Conservation (phyloP, 805 yeast species). For the Candida cerambycidarum region DNA sequence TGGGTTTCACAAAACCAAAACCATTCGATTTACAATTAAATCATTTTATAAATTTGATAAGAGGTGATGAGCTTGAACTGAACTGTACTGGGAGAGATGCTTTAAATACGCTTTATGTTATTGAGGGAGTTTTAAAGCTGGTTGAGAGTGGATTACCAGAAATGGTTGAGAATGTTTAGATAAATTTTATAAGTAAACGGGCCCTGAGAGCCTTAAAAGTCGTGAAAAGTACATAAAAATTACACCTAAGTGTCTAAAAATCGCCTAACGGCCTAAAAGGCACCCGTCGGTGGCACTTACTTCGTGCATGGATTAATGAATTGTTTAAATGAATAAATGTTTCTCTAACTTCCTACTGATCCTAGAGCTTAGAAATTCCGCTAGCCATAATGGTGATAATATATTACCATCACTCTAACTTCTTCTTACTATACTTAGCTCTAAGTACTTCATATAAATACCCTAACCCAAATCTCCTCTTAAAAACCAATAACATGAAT, state of each 20-base stretch:
- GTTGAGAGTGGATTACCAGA: slow-evolving; percentile 30
- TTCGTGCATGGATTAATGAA: too few relatives aligned
- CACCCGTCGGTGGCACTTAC: too few relatives aligned
- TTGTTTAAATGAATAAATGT: too few relatives aligned
- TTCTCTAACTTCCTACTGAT: too few relatives aligned
- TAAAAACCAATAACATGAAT: slow-evolving; percentile 41
- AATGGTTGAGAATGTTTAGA: slow-evolving; percentile 14
- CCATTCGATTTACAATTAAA: slow-evolving; percentile 40
- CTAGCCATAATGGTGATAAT: too few relatives aligned
- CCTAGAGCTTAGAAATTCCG: too few relatives aligned
- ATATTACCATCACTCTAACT: neutral
- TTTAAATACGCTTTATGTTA: slow-evolving; percentile 35
- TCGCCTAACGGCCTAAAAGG: too few relatives aligned
- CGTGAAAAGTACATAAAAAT: too few relatives aligned
- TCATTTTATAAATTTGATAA: slow-evolving; percentile 37
- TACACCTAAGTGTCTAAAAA: too few relatives aligned
- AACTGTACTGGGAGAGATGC: slow-evolving; percentile 41
- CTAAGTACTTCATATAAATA: slow-evolving; percentile 24
- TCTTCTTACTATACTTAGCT: slow-evolving; percentile 2
- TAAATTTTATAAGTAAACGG: too few relatives aligned
- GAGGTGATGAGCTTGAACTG: slow-evolving; percentile 21
- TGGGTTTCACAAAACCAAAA: slow-evolving; percentile 9
- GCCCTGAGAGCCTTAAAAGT: too few relatives aligned
- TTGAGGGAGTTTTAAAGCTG: slow-evolving; percentile 36
- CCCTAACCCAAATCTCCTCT: slow-evolving; percentile 33